A percentile compares a stretch with the other conserved stretches of the same genome.
These are phyloP conservation scores for Tubosaeta sp. DNA, from an alignment of 768 basidiomycete species.

Conservation along the genomic window DNA sequence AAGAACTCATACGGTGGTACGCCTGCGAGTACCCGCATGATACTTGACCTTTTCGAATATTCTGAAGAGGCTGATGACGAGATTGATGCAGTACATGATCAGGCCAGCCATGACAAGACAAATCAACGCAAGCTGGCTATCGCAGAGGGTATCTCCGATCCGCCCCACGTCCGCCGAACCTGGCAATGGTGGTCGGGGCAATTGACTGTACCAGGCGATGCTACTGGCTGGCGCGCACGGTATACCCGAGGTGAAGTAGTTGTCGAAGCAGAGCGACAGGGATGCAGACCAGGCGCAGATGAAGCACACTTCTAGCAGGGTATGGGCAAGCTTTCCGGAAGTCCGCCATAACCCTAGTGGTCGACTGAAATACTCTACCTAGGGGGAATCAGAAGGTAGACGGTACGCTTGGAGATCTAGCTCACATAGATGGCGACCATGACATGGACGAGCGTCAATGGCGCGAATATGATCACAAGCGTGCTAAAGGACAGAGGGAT, in stretches of 20 bases:
- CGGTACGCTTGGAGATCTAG: slow-evolving; percentile 9
- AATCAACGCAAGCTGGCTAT: slow-evolving; percentile 73
- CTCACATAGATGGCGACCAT: slow-evolving; percentile 82
- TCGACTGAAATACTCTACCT: slow-evolving; percentile 92
- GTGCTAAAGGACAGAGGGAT: slow-evolving; percentile 40
- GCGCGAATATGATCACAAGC: slow-evolving; percentile 82
- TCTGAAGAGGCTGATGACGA: slow-evolving; percentile 79
- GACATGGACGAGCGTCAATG: slow-evolving; percentile 79
- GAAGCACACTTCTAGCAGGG: slow-evolving; percentile 82
- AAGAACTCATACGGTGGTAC: slow-evolving; percentile 4
- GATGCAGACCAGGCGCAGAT: slow-evolving; percentile 94
- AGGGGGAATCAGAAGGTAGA: slow-evolving; percentile 15
- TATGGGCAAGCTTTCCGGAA: slow-evolving; percentile 81
- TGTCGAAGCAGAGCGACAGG: slow-evolving; percentile 84
- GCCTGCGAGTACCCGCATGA: slow-evolving; percentile 39
- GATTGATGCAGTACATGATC: slow-evolving; percentile 76
- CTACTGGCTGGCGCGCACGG: slow-evolving; percentile 62
- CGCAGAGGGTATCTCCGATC: slow-evolving; percentile 60
- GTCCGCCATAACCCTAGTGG: slow-evolving; percentile 92
- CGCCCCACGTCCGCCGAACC: slow-evolving; percentile 32
- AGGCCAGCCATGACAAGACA: slow-evolving; percentile 74
- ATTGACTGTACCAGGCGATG: slow-evolving; percentile 70
- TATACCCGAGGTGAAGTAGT: slow-evolving; percentile 83
- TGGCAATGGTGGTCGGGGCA: slow-evolving; percentile 41
- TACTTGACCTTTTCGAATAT: slow-evolving; percentile 91